A percentile compares a stretch with the other conserved stretches of the same genome.
Evolutionary conservation across 257 asterid genomes (phyloP).

Genomic region (Gentiana macrophylla): DNA sequence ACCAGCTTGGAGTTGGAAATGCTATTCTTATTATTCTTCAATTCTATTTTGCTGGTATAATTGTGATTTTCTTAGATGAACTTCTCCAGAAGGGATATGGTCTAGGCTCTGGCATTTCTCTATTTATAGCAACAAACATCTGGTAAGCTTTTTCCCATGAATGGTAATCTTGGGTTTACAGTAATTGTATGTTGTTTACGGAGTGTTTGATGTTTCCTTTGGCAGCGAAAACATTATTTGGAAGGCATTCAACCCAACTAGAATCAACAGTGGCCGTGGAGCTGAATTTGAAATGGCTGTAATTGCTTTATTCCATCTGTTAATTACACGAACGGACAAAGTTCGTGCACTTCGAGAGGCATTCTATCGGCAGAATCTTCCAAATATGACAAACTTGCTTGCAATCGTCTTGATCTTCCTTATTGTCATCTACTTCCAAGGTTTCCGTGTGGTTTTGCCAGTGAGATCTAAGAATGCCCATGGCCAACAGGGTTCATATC

Average conservation of each 20-base stretch:
- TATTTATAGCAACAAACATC: constrained; percentile 50
- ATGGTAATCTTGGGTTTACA: background rate
- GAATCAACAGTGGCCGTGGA: constrained; percentile 54
- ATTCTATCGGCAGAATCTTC: constrained; percentile 63
- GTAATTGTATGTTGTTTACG: constrained; percentile 4
- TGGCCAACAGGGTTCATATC: constrained; percentile 64
- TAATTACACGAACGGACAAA: constrained; percentile 49
- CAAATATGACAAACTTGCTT: constrained; percentile 55
- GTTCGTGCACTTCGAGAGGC: constrained; percentile 64
- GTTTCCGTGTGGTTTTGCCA: constrained; percentile 61
- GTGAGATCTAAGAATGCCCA: constrained; percentile 52
- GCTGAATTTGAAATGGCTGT: constrained; percentile 68
- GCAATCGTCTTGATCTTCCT: constrained; percentile 55
- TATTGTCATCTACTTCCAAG: constrained; percentile 57
- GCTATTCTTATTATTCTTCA: constrained; percentile 58
- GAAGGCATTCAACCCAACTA: constrained; percentile 64
- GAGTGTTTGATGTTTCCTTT: constrained; percentile 6
- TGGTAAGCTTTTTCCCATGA: constrained; percentile 21
- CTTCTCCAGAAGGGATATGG: constrained; percentile 1
- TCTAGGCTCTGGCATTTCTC: constrained; percentile 2
- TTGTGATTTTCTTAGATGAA: constrained; percentile 41
- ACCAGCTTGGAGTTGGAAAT: constrained; percentile 56
- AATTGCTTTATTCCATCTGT: constrained; percentile 51
- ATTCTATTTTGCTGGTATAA: constrained; percentile 52
- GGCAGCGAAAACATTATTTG: constrained; percentile 58